Base-by-base conservation (phyloP, 768 basidiomycete species). In the Suillus placidus region DNA sequence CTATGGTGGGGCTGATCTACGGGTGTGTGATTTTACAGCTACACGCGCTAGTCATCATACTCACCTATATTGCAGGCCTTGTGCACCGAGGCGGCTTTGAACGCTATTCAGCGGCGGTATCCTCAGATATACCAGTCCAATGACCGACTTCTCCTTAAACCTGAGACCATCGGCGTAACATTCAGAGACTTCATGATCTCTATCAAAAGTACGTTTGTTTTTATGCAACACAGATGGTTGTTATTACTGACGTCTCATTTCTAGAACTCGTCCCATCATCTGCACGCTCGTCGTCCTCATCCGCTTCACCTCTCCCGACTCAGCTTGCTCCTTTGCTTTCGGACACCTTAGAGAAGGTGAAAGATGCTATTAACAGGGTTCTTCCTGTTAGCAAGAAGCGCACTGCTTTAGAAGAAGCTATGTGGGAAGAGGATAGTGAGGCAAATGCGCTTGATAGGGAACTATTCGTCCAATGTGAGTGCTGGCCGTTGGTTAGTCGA, bases 151-250 rank as follows among this genome's bases (percentile, higher is more conserved):
- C 73, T 95, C 58, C 82, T 99, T 63, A 87, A 93, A 68, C 92
- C 96, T 7, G 91, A 93, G 71, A 88, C 89, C 2, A 97, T 99
- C 67, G 83, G 83, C 38, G 88, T 98, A 20, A 87, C 90, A 40
- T 82, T 97, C 60, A 84, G 93, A 47, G 97, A 99, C 75, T 99
- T 99, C 74, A 94, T 98, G 94, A 91, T 97, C 71, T 94, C 97
- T 2, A 88, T 97, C 64, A 95, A 97, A 78, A 97, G 97, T 97
- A 71, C 61, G 89, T 30, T 2, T 34, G 7, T 64, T 32, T n/a
- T 30, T 6, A 10, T 45, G 12, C 35, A 45, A 35, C 30, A 23
- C 7, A 43, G 34, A 18, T 26, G 2, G 18, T 2, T 32, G 16
- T 26, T 20, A n/a, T 18, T 3, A 2, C 16, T 40, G 18, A 20